A percentile compares a stretch with the other conserved stretches of the same genome.
phyloP scores from a whole-genome alignment of 305 asterid species.

The Caryopteris hybrid region DNA sequence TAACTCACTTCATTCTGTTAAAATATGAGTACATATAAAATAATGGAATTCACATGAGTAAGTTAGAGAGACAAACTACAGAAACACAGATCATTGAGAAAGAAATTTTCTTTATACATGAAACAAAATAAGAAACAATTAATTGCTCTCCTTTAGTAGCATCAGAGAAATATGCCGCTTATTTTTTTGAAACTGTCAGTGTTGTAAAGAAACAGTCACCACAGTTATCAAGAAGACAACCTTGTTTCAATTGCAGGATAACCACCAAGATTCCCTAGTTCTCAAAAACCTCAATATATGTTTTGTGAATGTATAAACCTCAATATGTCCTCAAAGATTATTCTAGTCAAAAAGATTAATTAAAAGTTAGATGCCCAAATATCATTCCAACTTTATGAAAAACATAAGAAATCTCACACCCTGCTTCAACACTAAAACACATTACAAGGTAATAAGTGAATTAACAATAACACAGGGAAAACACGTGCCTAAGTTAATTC shows the following conservation, averaged over 20 bases:
- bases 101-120: conserved; percentile 5
- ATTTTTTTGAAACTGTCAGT: not conserved
- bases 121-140: conserved; percentile 1
- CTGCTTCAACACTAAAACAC: not conserved
- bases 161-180: not conserved
- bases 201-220: not conserved
- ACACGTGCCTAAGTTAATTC: not conserved
- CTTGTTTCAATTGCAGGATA: not conserved
- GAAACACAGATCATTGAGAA: conserved; percentile 5
- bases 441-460: not conserved
- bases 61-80: conserved; percentile 1
- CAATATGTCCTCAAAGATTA: not conserved
- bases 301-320: not conserved
- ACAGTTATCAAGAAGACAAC: not conserved
- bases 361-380: not conserved
- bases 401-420: not conserved
- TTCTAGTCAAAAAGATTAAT: not conserved
- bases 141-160: conserved; percentile 1
- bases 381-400: not conserved
- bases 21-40: conserved; percentile 18
- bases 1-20: conserved; percentile 38
- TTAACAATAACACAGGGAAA: not conserved
- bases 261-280: not conserved
- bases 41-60: not conserved
- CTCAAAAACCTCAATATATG: not conserved